Conservation (phyloP, 2,329 filamentous ascomycete species). For the Bipolaris zeicola region DNA sequence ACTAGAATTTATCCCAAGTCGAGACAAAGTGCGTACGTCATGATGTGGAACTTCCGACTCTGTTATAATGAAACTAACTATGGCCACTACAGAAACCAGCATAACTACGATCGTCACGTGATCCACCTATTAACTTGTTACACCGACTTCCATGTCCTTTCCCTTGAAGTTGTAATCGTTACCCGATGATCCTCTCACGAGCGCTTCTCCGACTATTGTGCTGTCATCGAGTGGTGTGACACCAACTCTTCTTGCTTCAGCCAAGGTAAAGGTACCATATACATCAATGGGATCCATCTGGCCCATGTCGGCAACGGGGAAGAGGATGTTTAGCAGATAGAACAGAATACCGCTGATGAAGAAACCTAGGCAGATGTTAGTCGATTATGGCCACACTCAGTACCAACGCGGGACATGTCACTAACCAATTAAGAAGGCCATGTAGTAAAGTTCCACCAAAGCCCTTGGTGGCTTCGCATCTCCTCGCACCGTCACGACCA, state of each 20-base stretch:
- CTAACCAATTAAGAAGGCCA: slow-evolving; percentile 55
- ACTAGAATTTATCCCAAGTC: too few species aligned
- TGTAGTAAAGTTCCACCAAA: slow-evolving; percentile 55
- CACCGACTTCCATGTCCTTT: neutral
- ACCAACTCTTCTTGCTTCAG: slow-evolving; percentile 51
- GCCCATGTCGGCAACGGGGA: slow-evolving; percentile 49
- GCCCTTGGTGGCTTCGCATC: slow-evolving; percentile 43
- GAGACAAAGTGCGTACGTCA: too few species aligned
- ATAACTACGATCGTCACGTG: neutral
- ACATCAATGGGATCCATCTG: slow-evolving; percentile 53
- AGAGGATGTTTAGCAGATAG: slow-evolving; percentile 47
- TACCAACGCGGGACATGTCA: neutral
- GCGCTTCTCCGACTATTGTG: neutral
- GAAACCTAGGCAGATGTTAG: slow-evolving; percentile 42
- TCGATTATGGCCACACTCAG: neutral
- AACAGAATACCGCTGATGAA: slow-evolving; percentile 46
- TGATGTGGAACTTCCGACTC: too few species aligned
- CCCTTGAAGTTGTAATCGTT: neutral
- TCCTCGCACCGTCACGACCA: slow-evolving; percentile 46
- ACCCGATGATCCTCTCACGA: neutral
- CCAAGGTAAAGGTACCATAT: slow-evolving; percentile 54
- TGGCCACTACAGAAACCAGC: too few species aligned
- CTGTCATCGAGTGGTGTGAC: slow-evolving; percentile 40
- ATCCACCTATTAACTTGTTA: neutral
- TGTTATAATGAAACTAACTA: too few species aligned